phyloP scores from a whole-genome alignment of 1,284 basidiomycete genomes.

The Papiliotrema laurentii region DNA sequence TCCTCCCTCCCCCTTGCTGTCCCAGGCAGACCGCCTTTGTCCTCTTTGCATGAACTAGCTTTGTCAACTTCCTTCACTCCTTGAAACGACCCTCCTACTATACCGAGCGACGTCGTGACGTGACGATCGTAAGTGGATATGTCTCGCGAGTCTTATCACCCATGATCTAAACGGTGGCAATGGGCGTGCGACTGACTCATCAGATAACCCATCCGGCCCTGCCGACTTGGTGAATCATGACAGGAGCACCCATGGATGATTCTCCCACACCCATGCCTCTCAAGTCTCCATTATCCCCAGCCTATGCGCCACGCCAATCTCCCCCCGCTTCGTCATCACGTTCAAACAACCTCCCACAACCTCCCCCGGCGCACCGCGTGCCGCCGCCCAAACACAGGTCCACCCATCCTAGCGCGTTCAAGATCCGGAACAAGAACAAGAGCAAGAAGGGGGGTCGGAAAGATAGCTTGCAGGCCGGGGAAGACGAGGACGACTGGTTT shows the following conservation, averaged over 20 bases:
- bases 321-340: background rate
- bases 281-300: constrained; percentile 10
- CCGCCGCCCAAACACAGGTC: constrained; percentile 15
- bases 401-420: constrained; percentile 14
- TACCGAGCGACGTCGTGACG: too few relatives aligned
- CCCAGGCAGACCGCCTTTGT: too few relatives aligned
- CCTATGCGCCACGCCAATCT: constrained; percentile 6
- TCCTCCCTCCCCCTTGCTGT: too few relatives aligned
- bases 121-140: background rate
- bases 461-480: constrained; percentile 1
- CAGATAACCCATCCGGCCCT: background rate
- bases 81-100: too few relatives aligned
- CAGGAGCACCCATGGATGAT: too few relatives aligned
- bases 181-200: background rate
- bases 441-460: constrained; percentile 6
- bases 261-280: too few relatives aligned
- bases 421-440: constrained; percentile 18
- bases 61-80: too few relatives aligned
- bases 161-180: background rate
- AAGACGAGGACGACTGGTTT: constrained; percentile 36
- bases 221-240: background rate
- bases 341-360: constrained; percentile 11
- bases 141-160: background rate
- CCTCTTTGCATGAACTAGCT: too few relatives aligned
- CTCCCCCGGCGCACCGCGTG: constrained; percentile 20